Conservation (phyloP, 129 eudicot species). For the Ambrosia trifida region DNA sequence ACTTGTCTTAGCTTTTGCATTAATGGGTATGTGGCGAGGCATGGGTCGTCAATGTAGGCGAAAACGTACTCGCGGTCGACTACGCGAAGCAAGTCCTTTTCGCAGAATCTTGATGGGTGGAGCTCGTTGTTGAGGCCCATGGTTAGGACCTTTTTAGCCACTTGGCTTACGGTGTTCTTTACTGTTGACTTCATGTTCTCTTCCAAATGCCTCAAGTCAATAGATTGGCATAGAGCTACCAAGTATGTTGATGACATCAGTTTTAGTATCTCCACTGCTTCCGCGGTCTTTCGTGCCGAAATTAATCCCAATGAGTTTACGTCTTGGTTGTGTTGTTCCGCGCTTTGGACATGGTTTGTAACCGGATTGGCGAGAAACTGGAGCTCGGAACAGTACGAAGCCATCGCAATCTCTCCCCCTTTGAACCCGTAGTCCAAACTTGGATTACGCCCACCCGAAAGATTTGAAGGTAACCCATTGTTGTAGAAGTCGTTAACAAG, state of each 20-base stretch:
- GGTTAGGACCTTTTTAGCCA: slow-evolving; percentile 57
- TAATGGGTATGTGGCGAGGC: slow-evolving; percentile 47
- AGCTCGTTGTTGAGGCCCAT: slow-evolving; percentile 54
- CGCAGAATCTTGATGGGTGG: slow-evolving; percentile 58
- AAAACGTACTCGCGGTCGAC: slow-evolving; percentile 56
- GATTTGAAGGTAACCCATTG: slow-evolving; percentile 73
- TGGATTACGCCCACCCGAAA: slow-evolving; percentile 74
- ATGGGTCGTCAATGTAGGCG: slow-evolving; percentile 55
- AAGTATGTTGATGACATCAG: slow-evolving; percentile 71
- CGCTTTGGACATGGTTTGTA: slow-evolving; percentile 83
- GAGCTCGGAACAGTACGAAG: slow-evolving; percentile 76
- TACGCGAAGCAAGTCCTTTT: slow-evolving; percentile 49
- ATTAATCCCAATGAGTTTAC: slow-evolving; percentile 73
- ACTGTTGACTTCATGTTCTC: slow-evolving; percentile 58
- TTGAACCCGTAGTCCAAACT: slow-evolving; percentile 83
- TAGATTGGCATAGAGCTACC: slow-evolving; percentile 69
- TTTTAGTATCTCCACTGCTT: slow-evolving; percentile 67
- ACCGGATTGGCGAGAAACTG: slow-evolving; percentile 82
- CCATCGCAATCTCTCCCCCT: slow-evolving; percentile 86
- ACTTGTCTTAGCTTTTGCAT: slow-evolving; percentile 67
- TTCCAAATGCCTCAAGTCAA: slow-evolving; percentile 76
- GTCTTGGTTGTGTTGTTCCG: slow-evolving; percentile 86
- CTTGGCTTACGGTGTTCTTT: slow-evolving; percentile 71
- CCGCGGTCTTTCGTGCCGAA: slow-evolving; percentile 68
- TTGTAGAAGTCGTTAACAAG: slow-evolving; percentile 80